Conservation (phyloP, 768 basidiomycete genomes). For the Calocera viscosa region DNA sequence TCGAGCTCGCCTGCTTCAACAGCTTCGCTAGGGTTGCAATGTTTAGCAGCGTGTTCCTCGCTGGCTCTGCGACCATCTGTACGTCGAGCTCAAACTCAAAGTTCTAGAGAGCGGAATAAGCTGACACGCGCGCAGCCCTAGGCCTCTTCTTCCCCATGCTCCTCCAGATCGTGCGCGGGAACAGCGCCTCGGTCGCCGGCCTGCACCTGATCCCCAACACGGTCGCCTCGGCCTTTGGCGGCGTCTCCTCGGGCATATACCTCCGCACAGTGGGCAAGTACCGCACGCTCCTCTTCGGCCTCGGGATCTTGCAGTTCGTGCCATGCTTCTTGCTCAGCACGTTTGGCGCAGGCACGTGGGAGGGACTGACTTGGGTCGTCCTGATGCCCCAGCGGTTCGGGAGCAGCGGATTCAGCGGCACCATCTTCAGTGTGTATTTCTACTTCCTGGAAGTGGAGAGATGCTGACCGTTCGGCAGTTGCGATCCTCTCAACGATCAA, state of each 20-base stretch:
- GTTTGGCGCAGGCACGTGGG: background rate
- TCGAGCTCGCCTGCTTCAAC: background rate
- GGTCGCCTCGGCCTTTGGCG: background rate
- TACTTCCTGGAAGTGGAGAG: background rate
- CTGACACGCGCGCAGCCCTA: background rate
- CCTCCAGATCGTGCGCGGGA: constrained; percentile 4
- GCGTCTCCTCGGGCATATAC: background rate
- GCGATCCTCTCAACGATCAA: constrained; percentile 1
- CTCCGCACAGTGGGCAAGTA: background rate
- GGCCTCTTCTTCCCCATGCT: constrained; percentile 7
- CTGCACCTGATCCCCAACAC: constrained; percentile 5
- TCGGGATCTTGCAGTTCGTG: constrained; percentile 1
- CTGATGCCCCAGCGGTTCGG: background rate
- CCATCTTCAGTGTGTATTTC: background rate
- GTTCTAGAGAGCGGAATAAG: too few relatives aligned
- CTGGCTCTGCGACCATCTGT: background rate
- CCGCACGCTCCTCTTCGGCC: background rate
- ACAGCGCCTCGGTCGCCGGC: background rate
- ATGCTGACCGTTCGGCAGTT: background rate
- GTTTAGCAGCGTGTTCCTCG: constrained; percentile 2
- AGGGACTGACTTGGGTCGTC: background rate
- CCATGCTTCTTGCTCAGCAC: constrained; percentile 7
- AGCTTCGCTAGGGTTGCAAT: background rate
- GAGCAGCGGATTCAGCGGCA: background rate
- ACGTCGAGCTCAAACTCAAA: background rate